Percentiles rank a stretch among this genome's conserved stretches.
Conservation (phyloP, 441 rosid genomes). For the Eruca vesicaria region DNA sequence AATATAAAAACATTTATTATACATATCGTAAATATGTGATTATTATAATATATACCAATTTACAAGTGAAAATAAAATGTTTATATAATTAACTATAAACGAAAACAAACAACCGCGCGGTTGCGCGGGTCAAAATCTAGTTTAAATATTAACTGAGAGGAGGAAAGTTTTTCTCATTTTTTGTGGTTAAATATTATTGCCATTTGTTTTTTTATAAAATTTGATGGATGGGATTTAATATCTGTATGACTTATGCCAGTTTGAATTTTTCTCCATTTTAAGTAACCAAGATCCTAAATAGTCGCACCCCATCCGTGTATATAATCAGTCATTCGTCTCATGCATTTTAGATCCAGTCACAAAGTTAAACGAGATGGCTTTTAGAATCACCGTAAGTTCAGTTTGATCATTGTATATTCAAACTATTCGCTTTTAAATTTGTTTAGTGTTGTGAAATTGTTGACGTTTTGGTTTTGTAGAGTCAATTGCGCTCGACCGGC, state of each 20-base stretch:
- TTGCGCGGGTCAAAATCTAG: no score
- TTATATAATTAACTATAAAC: no score
- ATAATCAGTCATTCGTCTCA: constrained; percentile 9
- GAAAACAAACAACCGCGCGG: no score
- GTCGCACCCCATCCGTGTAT: constrained; percentile 8
- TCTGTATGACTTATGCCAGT: constrained; percentile 8
- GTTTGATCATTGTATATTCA: background rate
- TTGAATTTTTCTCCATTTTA: constrained; percentile 23
- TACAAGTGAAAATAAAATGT: no score
- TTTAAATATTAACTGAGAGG: background rate
- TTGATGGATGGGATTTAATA: background rate
- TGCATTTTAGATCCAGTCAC: background rate
- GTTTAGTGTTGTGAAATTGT: background rate
- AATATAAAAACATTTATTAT: no score
- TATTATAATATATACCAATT: no score
- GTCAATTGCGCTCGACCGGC: constrained; percentile 16
- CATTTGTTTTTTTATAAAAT: background rate
- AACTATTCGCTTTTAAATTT: background rate
- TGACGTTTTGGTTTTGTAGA: background rate
- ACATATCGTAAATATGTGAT: no score
- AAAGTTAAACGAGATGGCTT: constrained; percentile 13
- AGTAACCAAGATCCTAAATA: constrained; percentile 32
- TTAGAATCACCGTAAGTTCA: constrained; percentile 32
- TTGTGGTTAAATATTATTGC: background rate
- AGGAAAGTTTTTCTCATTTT: background rate